phyloP scores from a whole-genome alignment of 106 monocot species.

The Apostasia ramifera region DNA sequence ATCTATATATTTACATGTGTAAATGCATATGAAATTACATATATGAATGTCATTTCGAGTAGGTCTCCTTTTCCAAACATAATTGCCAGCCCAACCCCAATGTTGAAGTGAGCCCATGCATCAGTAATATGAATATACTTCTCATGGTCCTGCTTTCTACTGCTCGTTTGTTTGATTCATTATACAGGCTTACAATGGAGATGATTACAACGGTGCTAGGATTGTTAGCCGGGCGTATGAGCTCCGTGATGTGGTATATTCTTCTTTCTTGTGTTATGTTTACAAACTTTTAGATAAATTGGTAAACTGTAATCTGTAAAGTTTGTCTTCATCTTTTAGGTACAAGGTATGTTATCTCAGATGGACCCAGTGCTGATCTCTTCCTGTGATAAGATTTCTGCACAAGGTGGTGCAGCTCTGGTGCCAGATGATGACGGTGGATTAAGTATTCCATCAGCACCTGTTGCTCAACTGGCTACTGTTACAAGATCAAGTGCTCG shows the following conservation, averaged over 20 bases:
- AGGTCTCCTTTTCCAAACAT: too few species aligned
- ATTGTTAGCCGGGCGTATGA: slow-evolving; percentile 97
- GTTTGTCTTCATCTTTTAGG: slow-evolving; percentile 31
- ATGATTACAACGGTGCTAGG: slow-evolving; percentile 83
- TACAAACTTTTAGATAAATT: not conserved
- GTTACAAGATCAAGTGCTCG: slow-evolving; percentile 83
- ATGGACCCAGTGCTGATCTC: slow-evolving; percentile 90
- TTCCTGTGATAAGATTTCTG: slow-evolving; percentile 90
- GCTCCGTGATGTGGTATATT: slow-evolving; percentile 85
- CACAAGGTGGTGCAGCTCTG: slow-evolving; percentile 65
- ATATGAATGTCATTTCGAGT: too few species aligned
- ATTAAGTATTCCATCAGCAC: slow-evolving; percentile 32
- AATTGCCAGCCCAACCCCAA: too few species aligned
- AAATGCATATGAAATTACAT: too few species aligned
- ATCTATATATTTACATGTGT: too few species aligned
- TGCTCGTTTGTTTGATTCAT: not conserved
- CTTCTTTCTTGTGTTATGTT: not conserved
- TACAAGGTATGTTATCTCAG: slow-evolving; percentile 94
- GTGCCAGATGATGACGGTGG: slow-evolving; percentile 40
- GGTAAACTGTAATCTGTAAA: not conserved
- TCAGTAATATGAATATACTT: not conserved
- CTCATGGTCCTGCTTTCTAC: not conserved
- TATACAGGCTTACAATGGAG: slow-evolving; percentile 83
- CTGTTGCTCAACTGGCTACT: slow-evolving; percentile 69
- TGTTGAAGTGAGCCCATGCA: too few species aligned